Evolutionary conservation across 2,329 filamentous ascomycete genomes (phyloP).

Genomic region (Mycosphaerella arachidis): DNA sequence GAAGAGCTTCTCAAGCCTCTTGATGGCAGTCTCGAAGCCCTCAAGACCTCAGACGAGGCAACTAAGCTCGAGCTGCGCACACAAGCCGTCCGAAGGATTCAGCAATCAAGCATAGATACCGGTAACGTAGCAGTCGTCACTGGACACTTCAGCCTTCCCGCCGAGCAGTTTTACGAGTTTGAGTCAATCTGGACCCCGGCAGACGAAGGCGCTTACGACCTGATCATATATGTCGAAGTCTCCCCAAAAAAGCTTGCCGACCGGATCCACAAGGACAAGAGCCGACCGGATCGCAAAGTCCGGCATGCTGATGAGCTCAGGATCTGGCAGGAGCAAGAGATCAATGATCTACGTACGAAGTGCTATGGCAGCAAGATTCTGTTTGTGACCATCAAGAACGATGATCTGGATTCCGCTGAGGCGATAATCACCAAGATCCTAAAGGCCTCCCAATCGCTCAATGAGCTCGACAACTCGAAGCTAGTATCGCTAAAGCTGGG

Average conservation of each 20-base stretch:
- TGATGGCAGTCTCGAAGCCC: slow-evolving; percentile 47
- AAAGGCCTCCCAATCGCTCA: not conserved
- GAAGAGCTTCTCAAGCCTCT: slow-evolving; percentile 42
- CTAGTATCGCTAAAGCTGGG: slow-evolving; percentile 34
- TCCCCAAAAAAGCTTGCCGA: slow-evolving; percentile 34
- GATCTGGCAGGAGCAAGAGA: slow-evolving; percentile 49
- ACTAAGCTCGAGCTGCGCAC: slow-evolving; percentile 41
- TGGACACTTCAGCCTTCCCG: slow-evolving; percentile 56
- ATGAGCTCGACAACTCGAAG: not conserved
- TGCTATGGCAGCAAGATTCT: slow-evolving; percentile 46
- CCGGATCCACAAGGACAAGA: slow-evolving; percentile 39
- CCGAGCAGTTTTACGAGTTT: slow-evolving; percentile 22
- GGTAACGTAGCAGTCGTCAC: slow-evolving; percentile 46
- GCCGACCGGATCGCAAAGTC: slow-evolving; percentile 23
- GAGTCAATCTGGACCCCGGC: slow-evolving; percentile 39
- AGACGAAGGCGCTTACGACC: slow-evolving; percentile 50
- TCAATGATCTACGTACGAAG: slow-evolving; percentile 37
- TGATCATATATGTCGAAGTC: slow-evolving; percentile 55
- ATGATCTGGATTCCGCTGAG: not conserved
- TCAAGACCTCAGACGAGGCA: slow-evolving; percentile 38
- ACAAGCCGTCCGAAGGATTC: slow-evolving; percentile 46
- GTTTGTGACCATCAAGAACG: slow-evolving; percentile 36
- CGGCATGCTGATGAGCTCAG: slow-evolving; percentile 36
- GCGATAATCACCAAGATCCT: not conserved
- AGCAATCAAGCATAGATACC: slow-evolving; percentile 33